Evolutionary conservation across 345 rosid species (phyloP).

Genomic region (Gossypium sturtianum): DNA sequence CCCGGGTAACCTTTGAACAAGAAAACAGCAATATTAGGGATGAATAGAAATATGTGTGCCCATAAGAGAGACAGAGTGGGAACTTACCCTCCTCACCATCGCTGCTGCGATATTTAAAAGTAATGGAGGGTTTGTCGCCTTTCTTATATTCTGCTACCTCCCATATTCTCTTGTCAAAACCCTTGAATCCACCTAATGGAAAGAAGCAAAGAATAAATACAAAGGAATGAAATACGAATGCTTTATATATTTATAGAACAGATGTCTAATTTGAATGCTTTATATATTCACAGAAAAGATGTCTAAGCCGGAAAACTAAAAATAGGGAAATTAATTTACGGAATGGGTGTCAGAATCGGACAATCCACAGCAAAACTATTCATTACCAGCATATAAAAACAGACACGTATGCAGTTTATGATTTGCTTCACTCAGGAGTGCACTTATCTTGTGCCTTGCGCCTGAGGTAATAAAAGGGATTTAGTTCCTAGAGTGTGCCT

Average conservation of each 20-base stretch:
- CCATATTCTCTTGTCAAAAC: constrained; percentile 82
- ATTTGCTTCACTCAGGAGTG: no score
- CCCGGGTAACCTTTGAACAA: constrained; percentile 69
- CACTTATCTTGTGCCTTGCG: no score
- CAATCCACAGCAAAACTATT: background rate
- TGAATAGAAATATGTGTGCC: background rate
- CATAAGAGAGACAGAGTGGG: background rate
- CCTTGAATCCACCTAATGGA: constrained; percentile 72
- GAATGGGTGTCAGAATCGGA: no score
- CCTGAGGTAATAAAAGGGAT: no score
- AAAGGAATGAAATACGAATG: background rate
- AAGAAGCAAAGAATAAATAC: background rate
- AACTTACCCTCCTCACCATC: constrained; percentile 87
- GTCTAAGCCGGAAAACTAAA: background rate
- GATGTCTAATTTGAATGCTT: background rate
- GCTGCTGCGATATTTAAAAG: constrained; percentile 55
- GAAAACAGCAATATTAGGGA: constrained; percentile 5
- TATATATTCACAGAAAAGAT: no score
- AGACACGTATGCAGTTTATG: no score
- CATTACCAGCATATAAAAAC: background rate
- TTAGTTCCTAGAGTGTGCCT: no score
- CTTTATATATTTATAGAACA: background rate
- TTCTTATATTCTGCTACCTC: constrained; percentile 57
- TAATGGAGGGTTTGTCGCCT: constrained; percentile 62
- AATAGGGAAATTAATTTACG: background rate